These are phyloP conservation scores for Solanum pennellii DNA, from an alignment of 257 asterid species.

Conservation along the genomic window DNA sequence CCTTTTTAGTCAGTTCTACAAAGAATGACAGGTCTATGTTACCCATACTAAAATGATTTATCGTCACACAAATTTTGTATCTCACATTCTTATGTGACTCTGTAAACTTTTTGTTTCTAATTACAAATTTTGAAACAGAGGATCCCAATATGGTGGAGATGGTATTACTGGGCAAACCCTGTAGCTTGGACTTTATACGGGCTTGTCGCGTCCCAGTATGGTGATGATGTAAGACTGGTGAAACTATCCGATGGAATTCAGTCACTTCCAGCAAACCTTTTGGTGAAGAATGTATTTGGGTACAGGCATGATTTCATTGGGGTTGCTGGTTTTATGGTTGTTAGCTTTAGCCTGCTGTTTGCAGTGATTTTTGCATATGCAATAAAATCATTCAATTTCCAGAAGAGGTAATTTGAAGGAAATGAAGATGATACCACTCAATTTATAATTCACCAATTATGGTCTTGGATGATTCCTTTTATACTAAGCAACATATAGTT, in stretches of 20 bases:
- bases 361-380: slow-evolving; percentile 74
- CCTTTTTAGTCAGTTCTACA: background rate
- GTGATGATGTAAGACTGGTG: slow-evolving; percentile 41
- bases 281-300: slow-evolving; percentile 57
- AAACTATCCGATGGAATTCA: slow-evolving; percentile 53
- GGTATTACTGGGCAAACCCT: slow-evolving; percentile 97
- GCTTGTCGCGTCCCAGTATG: slow-evolving; percentile 70
- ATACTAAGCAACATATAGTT: background rate
- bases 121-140: slow-evolving; percentile 27
- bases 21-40: background rate
- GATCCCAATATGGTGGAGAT: slow-evolving; percentile 95
- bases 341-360: slow-evolving; percentile 55
- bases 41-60: background rate
- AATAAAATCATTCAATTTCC: slow-evolving; percentile 74
- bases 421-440: background rate
- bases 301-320: slow-evolving; percentile 64
- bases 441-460: background rate
- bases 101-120: background rate
- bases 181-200: slow-evolving; percentile 92
- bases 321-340: slow-evolving; percentile 67
- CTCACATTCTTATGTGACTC: background rate
- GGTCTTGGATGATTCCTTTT: too few relatives aligned
- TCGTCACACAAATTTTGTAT: background rate
- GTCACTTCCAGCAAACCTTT: slow-evolving; percentile 25
- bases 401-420: slow-evolving; percentile 39